phyloP scores from a whole-genome alignment of 805 yeast genomes.

The Cyberlindnera mississippiensis region DNA sequence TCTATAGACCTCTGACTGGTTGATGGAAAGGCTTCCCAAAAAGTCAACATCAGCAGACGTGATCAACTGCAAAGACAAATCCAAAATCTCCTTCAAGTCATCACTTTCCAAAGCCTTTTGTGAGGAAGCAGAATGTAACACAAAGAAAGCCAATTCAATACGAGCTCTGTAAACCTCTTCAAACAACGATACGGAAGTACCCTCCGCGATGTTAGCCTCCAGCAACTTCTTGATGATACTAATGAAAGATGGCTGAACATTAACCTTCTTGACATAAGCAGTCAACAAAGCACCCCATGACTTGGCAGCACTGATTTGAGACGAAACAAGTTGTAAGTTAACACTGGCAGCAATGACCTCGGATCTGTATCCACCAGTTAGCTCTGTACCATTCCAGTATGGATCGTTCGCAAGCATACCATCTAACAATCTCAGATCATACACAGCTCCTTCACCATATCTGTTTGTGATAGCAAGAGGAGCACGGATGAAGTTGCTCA shows the following conservation, averaged over 20 bases:
- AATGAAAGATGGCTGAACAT: constrained; percentile 31
- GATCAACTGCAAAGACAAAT: constrained; percentile 40
- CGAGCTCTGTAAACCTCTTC: constrained; percentile 55
- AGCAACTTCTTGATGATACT: constrained; percentile 48
- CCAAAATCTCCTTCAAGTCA: constrained; percentile 22
- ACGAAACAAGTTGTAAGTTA: constrained; percentile 56
- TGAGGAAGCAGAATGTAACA: constrained; percentile 17
- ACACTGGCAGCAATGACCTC: constrained; percentile 56
- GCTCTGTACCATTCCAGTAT: constrained; percentile 37
- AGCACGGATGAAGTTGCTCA: constrained; percentile 51
- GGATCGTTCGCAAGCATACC: constrained; percentile 43
- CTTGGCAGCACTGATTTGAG: constrained; percentile 67
- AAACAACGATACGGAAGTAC: constrained; percentile 45
- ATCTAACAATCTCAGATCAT: constrained; percentile 62
- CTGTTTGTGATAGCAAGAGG: constrained; percentile 41
- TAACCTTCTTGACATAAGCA: constrained; percentile 49
- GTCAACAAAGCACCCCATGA: constrained; percentile 77
- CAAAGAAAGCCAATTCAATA: constrained; percentile 59
- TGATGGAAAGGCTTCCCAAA: constrained; percentile 36
- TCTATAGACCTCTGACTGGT: constrained; percentile 43
- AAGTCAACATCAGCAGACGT: constrained; percentile 48
- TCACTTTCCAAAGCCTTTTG: constrained; percentile 14
- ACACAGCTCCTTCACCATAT: constrained; percentile 51
- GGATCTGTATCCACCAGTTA: constrained; percentile 36
- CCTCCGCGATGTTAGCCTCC: constrained; percentile 46